phyloP scores from a whole-genome alignment of 2,329 filamentous ascomycete genomes.

The Claviceps sorghi region DNA sequence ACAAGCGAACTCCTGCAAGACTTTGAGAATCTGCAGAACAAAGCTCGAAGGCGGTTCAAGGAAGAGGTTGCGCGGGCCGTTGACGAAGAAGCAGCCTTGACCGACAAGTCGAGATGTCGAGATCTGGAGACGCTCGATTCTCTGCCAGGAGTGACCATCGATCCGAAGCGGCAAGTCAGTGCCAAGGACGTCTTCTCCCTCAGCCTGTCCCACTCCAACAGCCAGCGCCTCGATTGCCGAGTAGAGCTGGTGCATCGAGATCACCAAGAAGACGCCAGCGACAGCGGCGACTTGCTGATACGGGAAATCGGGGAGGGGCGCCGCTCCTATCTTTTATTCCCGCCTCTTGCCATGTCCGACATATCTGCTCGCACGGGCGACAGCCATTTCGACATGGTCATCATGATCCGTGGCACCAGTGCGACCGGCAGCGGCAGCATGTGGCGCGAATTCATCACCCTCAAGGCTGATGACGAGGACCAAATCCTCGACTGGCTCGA shows the following conservation, averaged over 20 bases:
- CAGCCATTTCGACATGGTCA: constrained; percentile 52
- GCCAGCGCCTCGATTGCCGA: constrained; percentile 77
- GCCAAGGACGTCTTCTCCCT: constrained; percentile 85
- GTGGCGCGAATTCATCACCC: constrained; percentile 75
- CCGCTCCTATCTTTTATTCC: constrained; percentile 71
- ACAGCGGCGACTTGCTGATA: constrained; percentile 74
- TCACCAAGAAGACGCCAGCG: constrained; percentile 49
- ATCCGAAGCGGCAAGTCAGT: constrained; percentile 66
- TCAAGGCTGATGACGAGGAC: constrained; percentile 62
- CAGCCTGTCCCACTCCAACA: constrained; percentile 73
- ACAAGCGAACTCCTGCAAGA: constrained; percentile 25
- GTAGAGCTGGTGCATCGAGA: constrained; percentile 80
- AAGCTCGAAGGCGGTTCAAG: constrained; percentile 50
- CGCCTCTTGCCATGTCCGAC: constrained; percentile 59
- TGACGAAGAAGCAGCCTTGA: constrained; percentile 75
- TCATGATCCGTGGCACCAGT: constrained; percentile 68
- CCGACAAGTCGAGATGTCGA: constrained; percentile 66
- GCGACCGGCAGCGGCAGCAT: constrained; percentile 36
- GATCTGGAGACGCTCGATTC: constrained; percentile 65
- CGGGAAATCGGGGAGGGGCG: constrained; percentile 71
- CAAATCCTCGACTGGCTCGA: constrained; percentile 76
- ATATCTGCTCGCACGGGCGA: constrained; percentile 73
- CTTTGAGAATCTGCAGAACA: constrained; percentile 61
- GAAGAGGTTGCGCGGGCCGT: constrained; percentile 57
- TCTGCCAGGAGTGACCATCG: constrained; percentile 54